These are phyloP conservation scores for Pleomassaria siparia DNA, from an alignment of 2,329 filamentous ascomycete genomes.

Conservation along the genomic window DNA sequence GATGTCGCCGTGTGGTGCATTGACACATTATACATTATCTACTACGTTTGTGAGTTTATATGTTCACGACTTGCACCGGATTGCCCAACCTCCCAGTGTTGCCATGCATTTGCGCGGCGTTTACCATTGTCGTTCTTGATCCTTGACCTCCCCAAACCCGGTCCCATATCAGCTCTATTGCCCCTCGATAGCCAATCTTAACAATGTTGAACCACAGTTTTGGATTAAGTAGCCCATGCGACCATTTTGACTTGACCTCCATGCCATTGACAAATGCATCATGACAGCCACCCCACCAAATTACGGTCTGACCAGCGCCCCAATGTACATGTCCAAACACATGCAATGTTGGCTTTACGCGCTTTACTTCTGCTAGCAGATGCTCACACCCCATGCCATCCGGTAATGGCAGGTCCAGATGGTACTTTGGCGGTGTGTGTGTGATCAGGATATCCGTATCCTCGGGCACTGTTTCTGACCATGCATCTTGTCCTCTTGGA, in stretches of 20 bases:
- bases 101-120: conserved; percentile 59
- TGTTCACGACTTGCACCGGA: conserved; percentile 44
- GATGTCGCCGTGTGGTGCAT: neutral
- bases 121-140: conserved; percentile 58
- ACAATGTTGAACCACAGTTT: conserved; percentile 55
- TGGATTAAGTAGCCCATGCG: conserved; percentile 41
- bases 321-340: conserved; percentile 86
- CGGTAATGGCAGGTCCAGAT: conserved; percentile 63
- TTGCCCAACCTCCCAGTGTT: conserved; percentile 54
- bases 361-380: conserved; percentile 72
- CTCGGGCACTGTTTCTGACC: conserved; percentile 69
- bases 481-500: conserved; percentile 64
- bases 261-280: conserved; percentile 68
- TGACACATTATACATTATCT: neutral
- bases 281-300: conserved; percentile 77
- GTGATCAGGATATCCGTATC: conserved; percentile 80
- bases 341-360: conserved; percentile 72
- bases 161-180: conserved; percentile 61
- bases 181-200: conserved; percentile 54
- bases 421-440: conserved; percentile 74
- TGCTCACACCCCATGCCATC: conserved; percentile 68
- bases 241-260: conserved; percentile 41
- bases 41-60: conserved; percentile 22
- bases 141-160: conserved; percentile 59
- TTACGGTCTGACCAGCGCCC: conserved; percentile 67